Percentiles rank a stretch among this genome's conserved stretches.
These are phyloP conservation scores for Dactylellina parvicollis DNA, from an alignment of 2,329 filamentous ascomycete species.

Conservation along the genomic window DNA sequence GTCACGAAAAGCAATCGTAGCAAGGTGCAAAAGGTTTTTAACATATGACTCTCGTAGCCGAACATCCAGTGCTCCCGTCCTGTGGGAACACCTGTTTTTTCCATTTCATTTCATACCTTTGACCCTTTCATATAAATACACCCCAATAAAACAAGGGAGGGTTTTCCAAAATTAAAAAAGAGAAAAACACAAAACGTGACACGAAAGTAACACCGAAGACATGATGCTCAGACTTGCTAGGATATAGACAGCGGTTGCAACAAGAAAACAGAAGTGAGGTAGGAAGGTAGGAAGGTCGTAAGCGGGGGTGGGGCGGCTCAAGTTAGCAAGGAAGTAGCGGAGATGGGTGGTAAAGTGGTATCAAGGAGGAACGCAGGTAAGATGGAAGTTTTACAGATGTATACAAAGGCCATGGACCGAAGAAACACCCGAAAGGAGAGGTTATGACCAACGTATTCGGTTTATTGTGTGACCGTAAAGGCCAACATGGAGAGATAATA, in stretches of 20 bases:
- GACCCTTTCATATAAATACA: slow-evolving; percentile 49
- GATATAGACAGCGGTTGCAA: slow-evolving; percentile 15
- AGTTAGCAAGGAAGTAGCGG: not conserved
- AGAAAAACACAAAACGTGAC: slow-evolving; percentile 14
- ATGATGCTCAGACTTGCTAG: slow-evolving; percentile 48
- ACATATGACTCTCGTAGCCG: not conserved
- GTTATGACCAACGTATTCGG: not conserved
- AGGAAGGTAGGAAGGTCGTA: slow-evolving; percentile 9
- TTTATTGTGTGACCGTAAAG: slow-evolving; percentile 14
- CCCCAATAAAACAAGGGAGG: not conserved
- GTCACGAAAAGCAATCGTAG: no score
- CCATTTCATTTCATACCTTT: slow-evolving; percentile 34
- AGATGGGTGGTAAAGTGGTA: slow-evolving; percentile 1
- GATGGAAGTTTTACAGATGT: no score
- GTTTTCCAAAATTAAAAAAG: slow-evolving; percentile 24
- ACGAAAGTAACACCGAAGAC: slow-evolving; percentile 36
- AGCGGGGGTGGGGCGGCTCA: slow-evolving; percentile 7
- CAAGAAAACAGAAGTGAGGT: not conserved
- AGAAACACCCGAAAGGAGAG: not conserved
- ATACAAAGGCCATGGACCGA: not conserved
- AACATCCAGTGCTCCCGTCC: not conserved
- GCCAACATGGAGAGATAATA: slow-evolving; percentile 15
- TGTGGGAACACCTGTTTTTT: slow-evolving; percentile 1
- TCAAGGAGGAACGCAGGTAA: slow-evolving; percentile 1
- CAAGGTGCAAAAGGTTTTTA: no score